Evolutionary conservation across 352 stramenopile genomes (phyloP).

Genomic region (Pythium scleroteichum): DNA sequence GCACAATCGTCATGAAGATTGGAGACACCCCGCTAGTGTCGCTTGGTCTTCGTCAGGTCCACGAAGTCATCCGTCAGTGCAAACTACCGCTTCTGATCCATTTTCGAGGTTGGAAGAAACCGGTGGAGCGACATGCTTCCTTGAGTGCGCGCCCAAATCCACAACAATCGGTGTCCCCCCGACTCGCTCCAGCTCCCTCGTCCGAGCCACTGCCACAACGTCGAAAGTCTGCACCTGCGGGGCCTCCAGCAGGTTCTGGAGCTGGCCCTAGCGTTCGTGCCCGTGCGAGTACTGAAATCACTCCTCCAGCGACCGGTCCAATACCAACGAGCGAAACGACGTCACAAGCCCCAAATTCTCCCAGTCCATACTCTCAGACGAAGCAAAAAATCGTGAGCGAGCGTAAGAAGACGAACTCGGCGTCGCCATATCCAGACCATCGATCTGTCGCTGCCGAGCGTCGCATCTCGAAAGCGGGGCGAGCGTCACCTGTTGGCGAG

Average conservation of each 20-base stretch:
- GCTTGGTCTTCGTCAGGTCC: slow-evolving; percentile 78
- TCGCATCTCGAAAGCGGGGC: slow-evolving; percentile 10
- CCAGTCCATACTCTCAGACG: slow-evolving; percentile 28
- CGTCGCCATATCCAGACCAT: slow-evolving; percentile 33
- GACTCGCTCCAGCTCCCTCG: background rate
- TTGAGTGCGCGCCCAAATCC: slow-evolving; percentile 7
- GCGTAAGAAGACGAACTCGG: slow-evolving; percentile 34
- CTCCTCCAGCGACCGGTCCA: background rate
- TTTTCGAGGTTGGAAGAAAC: slow-evolving; percentile 53
- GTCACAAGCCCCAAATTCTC: background rate
- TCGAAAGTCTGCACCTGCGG: slow-evolving; percentile 21
- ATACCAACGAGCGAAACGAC: slow-evolving; percentile 1
- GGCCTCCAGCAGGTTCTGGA: background rate
- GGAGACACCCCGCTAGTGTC: slow-evolving; percentile 53
- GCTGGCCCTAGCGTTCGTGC: background rate
- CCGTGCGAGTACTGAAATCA: slow-evolving; percentile 8
- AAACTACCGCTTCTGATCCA: slow-evolving; percentile 63
- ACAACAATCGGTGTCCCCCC: background rate
- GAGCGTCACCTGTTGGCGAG: slow-evolving; percentile 16
- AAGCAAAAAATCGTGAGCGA: slow-evolving; percentile 32
- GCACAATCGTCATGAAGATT: slow-evolving; percentile 78
- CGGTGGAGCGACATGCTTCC: slow-evolving; percentile 13
- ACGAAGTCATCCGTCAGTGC: slow-evolving; percentile 83
- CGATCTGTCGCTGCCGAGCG: slow-evolving; percentile 21
- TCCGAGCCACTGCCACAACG: slow-evolving; percentile 15